Evolutionary conservation across 257 asterid species (phyloP).

Genomic region (Scutellaria galericulata): DNA sequence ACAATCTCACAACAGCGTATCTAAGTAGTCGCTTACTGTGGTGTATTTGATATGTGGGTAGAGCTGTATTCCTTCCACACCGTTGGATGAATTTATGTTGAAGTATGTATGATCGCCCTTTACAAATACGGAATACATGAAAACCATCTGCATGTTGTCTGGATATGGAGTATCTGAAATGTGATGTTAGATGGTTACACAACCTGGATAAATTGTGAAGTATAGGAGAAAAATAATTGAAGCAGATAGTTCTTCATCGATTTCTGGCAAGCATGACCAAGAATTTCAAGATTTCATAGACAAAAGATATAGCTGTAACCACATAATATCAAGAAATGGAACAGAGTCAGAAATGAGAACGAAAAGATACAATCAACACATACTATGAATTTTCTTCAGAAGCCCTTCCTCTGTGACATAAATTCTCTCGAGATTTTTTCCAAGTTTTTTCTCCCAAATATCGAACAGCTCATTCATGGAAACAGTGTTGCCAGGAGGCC

Average conservation of each 20-base stretch:
- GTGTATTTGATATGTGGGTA: constrained; percentile 78
- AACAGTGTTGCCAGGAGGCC: constrained; percentile 78
- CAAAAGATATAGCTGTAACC: neutral
- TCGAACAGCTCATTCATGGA: constrained; percentile 81
- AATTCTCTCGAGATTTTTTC: constrained; percentile 59
- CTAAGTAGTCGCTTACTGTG: constrained; percentile 65
- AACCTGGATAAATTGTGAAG: neutral
- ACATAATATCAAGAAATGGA: neutral
- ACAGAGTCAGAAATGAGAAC: neutral
- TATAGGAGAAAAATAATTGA: neutral
- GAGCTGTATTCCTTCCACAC: constrained; percentile 69
- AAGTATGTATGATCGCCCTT: constrained; percentile 88
- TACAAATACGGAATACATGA: constrained; percentile 77
- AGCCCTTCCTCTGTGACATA: constrained; percentile 65
- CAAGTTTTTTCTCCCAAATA: constrained; percentile 84
- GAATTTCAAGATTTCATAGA: neutral
- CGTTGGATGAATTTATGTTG: constrained; percentile 52
- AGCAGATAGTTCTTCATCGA: too few species aligned
- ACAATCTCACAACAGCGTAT: constrained; percentile 52
- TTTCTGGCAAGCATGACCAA: neutral
- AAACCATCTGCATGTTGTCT: constrained; percentile 76
- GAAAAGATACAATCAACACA: constrained; percentile 14
- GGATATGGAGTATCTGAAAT: constrained; percentile 80
- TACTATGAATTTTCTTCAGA: constrained; percentile 67
- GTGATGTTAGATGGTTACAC: constrained; percentile 23